phyloP scores from a whole-genome alignment of 2,329 filamentous ascomycete species.

The Exophiala bonariae region DNA sequence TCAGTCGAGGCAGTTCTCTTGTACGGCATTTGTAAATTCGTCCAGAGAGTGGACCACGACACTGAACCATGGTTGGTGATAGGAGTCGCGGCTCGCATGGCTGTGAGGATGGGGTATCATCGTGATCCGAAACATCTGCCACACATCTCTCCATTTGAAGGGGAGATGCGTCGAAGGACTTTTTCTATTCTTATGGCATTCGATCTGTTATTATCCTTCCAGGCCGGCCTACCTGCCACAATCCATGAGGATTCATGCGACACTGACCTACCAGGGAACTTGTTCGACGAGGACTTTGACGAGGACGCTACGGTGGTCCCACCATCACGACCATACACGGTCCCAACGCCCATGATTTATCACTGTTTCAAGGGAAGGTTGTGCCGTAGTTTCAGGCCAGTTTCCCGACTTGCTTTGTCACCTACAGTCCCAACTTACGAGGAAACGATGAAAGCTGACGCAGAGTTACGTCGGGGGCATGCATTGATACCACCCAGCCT shows the following conservation, averaged over 20 bases:
- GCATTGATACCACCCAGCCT: conserved; percentile 18
- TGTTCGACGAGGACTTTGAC: conserved; percentile 61
- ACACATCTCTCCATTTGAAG: conserved; percentile 53
- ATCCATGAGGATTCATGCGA: conserved; percentile 61
- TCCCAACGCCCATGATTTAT: conserved; percentile 43
- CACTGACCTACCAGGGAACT: conserved; percentile 56
- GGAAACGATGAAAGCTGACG: conserved; percentile 21
- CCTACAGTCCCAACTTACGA: conserved; percentile 23
- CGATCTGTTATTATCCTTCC: conserved; percentile 61
- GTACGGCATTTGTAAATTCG: conserved; percentile 55
- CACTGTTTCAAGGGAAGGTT: conserved; percentile 36
- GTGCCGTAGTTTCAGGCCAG: conserved; percentile 36
- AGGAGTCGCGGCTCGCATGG: conserved; percentile 55
- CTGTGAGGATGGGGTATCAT: conserved; percentile 62
- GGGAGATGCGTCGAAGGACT: conserved; percentile 49
- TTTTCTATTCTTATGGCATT: conserved; percentile 50
- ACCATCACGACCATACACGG: conserved; percentile 49
- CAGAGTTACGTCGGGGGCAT: conserved; percentile 20
- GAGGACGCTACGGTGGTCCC: conserved; percentile 52
- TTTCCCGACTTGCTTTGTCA: conserved; percentile 33
- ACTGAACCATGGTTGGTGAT: conserved; percentile 55
- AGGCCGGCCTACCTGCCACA: conserved; percentile 63
- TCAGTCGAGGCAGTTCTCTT: conserved; percentile 57
- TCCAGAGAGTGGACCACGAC: conserved; percentile 51
- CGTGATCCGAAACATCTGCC: conserved; percentile 56